A percentile compares a stretch with the other conserved stretches of the same genome.
phyloP scores from a whole-genome alignment of 169 alveolate species.

The Eimeria tenella region DNA sequence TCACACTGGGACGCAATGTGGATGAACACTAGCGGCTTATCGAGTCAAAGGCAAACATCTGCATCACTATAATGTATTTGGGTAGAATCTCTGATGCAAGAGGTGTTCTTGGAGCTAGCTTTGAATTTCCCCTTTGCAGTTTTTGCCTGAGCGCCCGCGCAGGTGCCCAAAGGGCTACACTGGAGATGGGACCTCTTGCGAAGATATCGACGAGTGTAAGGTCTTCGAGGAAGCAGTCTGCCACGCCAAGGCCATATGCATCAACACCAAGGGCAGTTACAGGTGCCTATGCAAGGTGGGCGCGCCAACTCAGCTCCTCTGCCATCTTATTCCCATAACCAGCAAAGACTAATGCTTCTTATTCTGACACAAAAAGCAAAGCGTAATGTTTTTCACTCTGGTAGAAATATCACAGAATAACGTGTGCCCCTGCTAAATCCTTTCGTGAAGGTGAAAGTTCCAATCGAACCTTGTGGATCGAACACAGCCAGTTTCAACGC shows the following conservation, averaged over 20 bases:
- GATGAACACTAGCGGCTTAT: too few species aligned
- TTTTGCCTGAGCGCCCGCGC: background rate
- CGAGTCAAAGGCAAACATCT: too few species aligned
- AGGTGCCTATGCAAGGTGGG: slow-evolving; percentile 83
- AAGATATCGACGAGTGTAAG: slow-evolving; percentile 78
- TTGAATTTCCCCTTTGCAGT: too few species aligned
- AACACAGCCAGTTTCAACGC: background rate
- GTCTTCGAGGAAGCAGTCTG: slow-evolving; percentile 68
- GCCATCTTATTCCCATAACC: background rate
- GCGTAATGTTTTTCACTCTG: too few species aligned
- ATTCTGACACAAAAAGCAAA: background rate
- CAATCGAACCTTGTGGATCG: background rate
- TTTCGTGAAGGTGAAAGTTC: background rate
- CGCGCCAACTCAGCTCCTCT: slow-evolving; percentile 36
- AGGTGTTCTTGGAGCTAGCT: too few species aligned
- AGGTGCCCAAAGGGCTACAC: slow-evolving; percentile 76
- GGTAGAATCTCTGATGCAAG: too few species aligned
- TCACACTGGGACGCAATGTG: too few species aligned
- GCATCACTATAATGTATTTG: too few species aligned
- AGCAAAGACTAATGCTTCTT: background rate
- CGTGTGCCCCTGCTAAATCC: background rate
- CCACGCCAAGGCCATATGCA: slow-evolving; percentile 83
- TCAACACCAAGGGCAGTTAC: slow-evolving; percentile 82
- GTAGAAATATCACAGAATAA: background rate
- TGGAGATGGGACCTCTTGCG: slow-evolving; percentile 78